Evolutionary conservation across 495 filamentous ascomycete species (phyloP).

Genomic region (Tuber magnatum): DNA sequence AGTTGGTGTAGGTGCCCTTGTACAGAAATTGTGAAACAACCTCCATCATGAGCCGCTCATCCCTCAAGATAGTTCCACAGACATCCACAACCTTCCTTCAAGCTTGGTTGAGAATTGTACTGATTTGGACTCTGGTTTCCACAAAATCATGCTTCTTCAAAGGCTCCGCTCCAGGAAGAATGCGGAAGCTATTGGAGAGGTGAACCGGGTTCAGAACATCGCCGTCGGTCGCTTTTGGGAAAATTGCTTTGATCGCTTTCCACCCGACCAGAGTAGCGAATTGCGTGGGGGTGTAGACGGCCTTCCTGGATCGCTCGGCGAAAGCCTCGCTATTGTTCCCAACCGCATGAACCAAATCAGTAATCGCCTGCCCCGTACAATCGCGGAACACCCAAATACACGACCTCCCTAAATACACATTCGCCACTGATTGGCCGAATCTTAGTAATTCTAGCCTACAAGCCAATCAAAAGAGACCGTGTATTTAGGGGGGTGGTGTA

Average conservation of each 20-base stretch:
- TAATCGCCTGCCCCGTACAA: constrained; percentile 81
- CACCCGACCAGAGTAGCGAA: constrained; percentile 98
- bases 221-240: constrained; percentile 86
- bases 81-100: constrained; percentile 99
- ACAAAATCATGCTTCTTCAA: too few species aligned
- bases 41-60: constrained; percentile 87
- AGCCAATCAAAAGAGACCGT: too few species aligned
- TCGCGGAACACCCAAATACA: too few species aligned
- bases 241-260: constrained; percentile 98
- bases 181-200: constrained; percentile 77
- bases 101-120: constrained; percentile 47
- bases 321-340: constrained; percentile 96
- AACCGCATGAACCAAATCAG: constrained; percentile 96
- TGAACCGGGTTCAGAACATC: constrained; percentile 94
- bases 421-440: too few species aligned
- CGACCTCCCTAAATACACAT: too few species aligned
- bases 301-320: constrained; percentile 84
- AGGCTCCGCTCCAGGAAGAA: too few species aligned
- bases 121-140: too few species aligned
- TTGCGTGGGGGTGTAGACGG: constrained; percentile 93
- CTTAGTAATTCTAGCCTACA: too few species aligned
- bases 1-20: constrained; percentile 84
- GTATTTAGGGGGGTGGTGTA: too few species aligned
- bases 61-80: constrained; percentile 84
- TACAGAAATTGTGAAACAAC: constrained; percentile 76